Conservation (phyloP, 2,329 filamentous ascomycete genomes). For the Aspergillus ochraceus region DNA sequence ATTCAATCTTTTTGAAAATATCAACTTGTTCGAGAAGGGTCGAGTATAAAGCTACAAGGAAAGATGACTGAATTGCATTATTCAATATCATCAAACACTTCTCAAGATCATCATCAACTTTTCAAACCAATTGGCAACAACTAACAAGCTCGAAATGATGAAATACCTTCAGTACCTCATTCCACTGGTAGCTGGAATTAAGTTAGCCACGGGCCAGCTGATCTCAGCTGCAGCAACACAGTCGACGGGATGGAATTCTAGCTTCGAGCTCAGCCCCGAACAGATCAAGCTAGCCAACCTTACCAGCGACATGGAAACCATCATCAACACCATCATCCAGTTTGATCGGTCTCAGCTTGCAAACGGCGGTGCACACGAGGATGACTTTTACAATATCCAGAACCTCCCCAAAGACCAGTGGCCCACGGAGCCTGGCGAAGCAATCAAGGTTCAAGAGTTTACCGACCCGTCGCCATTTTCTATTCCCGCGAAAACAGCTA, state of each 20-base stretch:
- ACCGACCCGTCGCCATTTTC: slow-evolving; percentile 16
- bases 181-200: neutral
- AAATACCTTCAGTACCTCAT: neutral
- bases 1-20: neutral
- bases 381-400: slow-evolving; percentile 16
- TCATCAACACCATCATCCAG: slow-evolving; percentile 14
- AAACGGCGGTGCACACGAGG: slow-evolving; percentile 19
- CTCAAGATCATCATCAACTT: neutral
- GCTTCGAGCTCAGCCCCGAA: slow-evolving; percentile 12
- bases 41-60: slow-evolving; percentile 2
- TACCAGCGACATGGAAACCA: slow-evolving; percentile 2
- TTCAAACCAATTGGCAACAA: neutral
- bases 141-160: neutral
- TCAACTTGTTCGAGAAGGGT: neutral
- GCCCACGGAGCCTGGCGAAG: slow-evolving; percentile 12
- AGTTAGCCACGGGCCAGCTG: slow-evolving; percentile 3
- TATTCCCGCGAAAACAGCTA: slow-evolving; percentile 16
- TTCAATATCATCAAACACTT: neutral
- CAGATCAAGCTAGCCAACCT: slow-evolving; percentile 8
- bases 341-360: slow-evolving; percentile 20
- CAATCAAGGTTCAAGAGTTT: slow-evolving; percentile 15
- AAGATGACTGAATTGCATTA: neutral
- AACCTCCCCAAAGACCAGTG: slow-evolving; percentile 11
- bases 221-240: slow-evolving; percentile 4
- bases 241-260: slow-evolving; percentile 14